A percentile compares a stretch with the other conserved stretches of the same genome.
Conservation (phyloP, 176 grass and related monocot genomes). For the Oryza brachyantha region DNA sequence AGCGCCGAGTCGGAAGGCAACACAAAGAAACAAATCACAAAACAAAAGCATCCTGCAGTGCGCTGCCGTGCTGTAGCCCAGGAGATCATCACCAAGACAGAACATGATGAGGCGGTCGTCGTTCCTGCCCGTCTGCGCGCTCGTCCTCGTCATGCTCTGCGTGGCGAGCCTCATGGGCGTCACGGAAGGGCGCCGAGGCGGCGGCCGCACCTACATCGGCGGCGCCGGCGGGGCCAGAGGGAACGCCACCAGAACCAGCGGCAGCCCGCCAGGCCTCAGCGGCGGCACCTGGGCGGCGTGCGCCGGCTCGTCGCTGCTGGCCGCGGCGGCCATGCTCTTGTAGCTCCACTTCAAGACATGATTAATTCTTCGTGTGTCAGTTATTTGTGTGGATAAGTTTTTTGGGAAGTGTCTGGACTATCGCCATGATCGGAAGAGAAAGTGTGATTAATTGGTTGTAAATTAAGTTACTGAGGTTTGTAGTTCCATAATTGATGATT, state of each 20-base stretch:
- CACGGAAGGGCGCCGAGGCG: constrained; percentile 23
- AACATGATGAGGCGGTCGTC: constrained; percentile 11
- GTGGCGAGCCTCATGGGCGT: constrained; percentile 19
- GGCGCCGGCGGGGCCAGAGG: constrained; percentile 22
- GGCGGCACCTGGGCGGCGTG: constrained; percentile 41
- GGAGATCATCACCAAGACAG: neutral
- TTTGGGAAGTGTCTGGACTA: neutral
- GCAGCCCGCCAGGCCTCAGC: constrained; percentile 5
- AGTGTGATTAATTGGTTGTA: neutral
- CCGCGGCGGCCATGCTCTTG: constrained; percentile 17
- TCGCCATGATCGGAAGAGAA: neutral
- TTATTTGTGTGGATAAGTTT: neutral
- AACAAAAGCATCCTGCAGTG: neutral
- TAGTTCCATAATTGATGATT: neutral
- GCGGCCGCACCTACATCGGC: neutral
- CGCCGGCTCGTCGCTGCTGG: constrained; percentile 16
- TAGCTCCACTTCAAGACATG: neutral
- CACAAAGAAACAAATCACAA: neutral
- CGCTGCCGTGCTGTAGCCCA: neutral
- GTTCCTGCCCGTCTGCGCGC: neutral
- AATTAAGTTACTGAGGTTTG: neutral
- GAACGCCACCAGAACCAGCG: neutral
- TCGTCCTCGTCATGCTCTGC: constrained; percentile 22
- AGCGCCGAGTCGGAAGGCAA: neutral
- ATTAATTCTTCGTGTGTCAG: neutral